phyloP scores from a whole-genome alignment of 352 stramenopile genomes.

The Blastocystis sp. region DNA sequence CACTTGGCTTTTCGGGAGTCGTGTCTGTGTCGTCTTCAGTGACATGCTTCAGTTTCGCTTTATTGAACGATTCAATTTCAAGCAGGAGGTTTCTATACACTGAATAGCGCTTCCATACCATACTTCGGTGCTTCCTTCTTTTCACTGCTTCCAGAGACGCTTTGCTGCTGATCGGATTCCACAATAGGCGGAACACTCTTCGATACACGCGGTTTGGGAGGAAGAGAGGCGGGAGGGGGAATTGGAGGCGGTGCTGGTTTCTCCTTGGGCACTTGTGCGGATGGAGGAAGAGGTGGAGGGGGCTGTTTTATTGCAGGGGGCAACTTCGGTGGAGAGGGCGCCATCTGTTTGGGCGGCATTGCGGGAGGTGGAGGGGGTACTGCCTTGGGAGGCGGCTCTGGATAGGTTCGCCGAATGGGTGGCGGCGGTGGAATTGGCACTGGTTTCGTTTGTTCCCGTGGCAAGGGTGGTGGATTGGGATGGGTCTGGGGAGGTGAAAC shows the following conservation, averaged over 20 bases:
- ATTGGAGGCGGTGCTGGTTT: constrained; percentile 21
- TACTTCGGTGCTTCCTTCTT: constrained; percentile 10
- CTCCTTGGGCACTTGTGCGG: background rate
- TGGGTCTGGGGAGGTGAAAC: background rate
- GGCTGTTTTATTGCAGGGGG: background rate
- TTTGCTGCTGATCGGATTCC: too few species aligned
- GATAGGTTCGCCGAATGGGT: background rate
- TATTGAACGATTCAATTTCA: constrained; percentile 63
- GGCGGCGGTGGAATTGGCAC: background rate
- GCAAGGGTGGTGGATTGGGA: background rate
- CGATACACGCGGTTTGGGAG: background rate
- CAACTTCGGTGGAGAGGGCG: background rate
- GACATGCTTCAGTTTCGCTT: constrained; percentile 57
- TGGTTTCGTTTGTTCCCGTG: background rate
- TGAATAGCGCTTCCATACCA: background rate
- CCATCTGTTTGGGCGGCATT: background rate
- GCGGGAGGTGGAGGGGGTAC: background rate
- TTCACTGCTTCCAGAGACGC: background rate
- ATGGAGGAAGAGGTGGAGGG: background rate
- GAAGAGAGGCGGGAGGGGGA: background rate
- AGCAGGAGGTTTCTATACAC: constrained; percentile 21
- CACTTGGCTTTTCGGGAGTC: background rate
- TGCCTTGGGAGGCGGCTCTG: background rate
- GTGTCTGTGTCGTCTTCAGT: background rate
- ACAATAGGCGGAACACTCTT: too few species aligned